A percentile compares a stretch with the other conserved stretches of the same genome.
Conservation (phyloP, 1,139 yeast species). For the Chernovozyma sophiae-reginae region DNA sequence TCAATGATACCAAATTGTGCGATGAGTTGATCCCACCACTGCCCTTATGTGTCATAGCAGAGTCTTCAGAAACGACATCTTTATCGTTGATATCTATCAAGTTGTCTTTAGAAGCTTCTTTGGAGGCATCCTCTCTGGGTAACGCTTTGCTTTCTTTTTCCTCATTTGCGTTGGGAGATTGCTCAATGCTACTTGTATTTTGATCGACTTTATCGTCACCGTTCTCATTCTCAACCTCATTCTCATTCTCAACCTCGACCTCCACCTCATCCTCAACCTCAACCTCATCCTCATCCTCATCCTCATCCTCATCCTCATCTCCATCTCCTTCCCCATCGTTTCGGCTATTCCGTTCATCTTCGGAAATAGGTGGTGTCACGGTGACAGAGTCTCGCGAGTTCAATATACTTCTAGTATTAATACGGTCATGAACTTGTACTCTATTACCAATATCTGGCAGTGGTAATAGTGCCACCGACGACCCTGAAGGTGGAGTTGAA, state of each 20-base stretch:
- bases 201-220: no score
- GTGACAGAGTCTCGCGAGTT: slow-evolving; percentile 12
- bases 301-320: neutral
- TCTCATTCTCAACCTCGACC: neutral
- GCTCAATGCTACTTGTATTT: no score
- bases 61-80: no score
- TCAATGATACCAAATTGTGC: no score
- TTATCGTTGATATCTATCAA: no score
- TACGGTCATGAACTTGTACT: neutral
- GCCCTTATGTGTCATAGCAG: no score
- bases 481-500: neutral
- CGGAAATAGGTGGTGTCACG: slow-evolving; percentile 21
- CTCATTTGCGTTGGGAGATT: neutral
- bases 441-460: slow-evolving; percentile 1
- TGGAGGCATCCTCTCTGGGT: no score
- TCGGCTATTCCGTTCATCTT: slow-evolving; percentile 8
- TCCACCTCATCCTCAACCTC: neutral
- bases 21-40: no score
- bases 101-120: no score
- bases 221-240: neutral
- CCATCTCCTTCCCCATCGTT: neutral
- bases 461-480: neutral
- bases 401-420: slow-evolving; percentile 4
- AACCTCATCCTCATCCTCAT: neutral
- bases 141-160: no score